Evolutionary conservation across 768 basidiomycete species (phyloP).

Genomic region (Sporobolomyces phaffii): DNA sequence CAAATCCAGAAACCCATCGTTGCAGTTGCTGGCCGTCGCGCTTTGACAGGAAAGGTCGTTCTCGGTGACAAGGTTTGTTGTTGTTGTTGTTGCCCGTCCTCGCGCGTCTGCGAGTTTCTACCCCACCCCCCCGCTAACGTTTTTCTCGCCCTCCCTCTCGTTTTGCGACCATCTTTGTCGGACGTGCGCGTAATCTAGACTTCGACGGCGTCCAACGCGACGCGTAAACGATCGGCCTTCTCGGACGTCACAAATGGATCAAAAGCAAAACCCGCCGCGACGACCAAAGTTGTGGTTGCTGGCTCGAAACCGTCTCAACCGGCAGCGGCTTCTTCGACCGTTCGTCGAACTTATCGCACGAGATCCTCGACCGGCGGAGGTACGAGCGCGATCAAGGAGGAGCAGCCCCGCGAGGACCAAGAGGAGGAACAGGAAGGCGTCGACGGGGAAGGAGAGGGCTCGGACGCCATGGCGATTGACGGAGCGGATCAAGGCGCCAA

Average conservation of each 20-base stretch:
- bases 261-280: constrained; percentile 31
- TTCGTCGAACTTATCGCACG: constrained; percentile 27
- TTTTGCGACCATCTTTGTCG: too few relatives aligned
- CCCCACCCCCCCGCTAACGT: background rate
- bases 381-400: constrained; percentile 31
- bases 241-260: constrained; percentile 58
- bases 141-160: background rate
- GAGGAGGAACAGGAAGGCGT: constrained; percentile 2
- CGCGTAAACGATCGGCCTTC: constrained; percentile 66
- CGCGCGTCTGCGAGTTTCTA: background rate
- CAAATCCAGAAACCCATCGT: background rate
- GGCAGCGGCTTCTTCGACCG: background rate
- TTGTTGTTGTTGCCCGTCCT: background rate
- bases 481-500: constrained; percentile 52
- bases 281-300: background rate
- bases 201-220: constrained; percentile 6
- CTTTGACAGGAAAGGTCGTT: background rate
- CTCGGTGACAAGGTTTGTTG: constrained; percentile 30
- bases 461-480: constrained; percentile 52
- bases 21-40: background rate
- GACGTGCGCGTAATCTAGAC: too few relatives aligned
- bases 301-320: constrained; percentile 1
- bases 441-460: constrained; percentile 22
- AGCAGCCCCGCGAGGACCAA: constrained; percentile 5
- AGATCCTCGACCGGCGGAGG: constrained; percentile 33